Evolutionary conservation across 2,329 filamentous ascomycete genomes (phyloP).

Genomic region (Trematosphaeria pertusa): DNA sequence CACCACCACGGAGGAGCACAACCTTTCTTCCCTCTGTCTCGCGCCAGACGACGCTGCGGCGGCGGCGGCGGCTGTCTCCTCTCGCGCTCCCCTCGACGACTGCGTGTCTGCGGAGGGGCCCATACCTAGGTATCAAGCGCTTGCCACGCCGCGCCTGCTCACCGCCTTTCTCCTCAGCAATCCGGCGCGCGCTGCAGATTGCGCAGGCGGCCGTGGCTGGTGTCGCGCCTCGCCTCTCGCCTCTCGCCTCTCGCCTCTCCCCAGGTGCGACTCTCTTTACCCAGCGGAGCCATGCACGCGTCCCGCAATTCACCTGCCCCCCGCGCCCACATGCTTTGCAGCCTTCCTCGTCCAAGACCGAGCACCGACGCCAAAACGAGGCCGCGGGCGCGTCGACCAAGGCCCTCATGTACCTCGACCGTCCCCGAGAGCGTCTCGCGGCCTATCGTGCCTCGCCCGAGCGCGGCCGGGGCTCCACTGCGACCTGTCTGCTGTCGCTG

Average conservation of each 20-base stretch:
- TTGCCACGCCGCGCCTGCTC: slow-evolving; percentile 24
- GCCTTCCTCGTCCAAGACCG: slow-evolving; percentile 32
- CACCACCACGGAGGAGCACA: slow-evolving; percentile 8
- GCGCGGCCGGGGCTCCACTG: slow-evolving; percentile 6
- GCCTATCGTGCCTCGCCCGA: slow-evolving; percentile 34
- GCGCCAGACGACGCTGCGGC: slow-evolving; percentile 4
- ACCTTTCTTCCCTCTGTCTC: slow-evolving; percentile 1
- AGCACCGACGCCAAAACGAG: slow-evolving; percentile 39
- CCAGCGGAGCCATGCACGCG: background rate
- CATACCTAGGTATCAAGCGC: slow-evolving; percentile 19
- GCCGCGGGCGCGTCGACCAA: slow-evolving; percentile 30
- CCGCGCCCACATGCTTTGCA: slow-evolving; percentile 17
- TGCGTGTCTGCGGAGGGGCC: slow-evolving; percentile 15
- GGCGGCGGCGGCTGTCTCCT: slow-evolving; percentile 4
- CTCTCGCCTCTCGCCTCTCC: slow-evolving; percentile 17
- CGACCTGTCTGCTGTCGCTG: slow-evolving; percentile 10
- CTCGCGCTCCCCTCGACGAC: background rate
- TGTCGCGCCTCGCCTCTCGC: slow-evolving; percentile 15
- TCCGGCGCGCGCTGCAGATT: slow-evolving; percentile 25
- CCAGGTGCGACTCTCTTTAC: slow-evolving; percentile 15
- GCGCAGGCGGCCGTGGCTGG: slow-evolving; percentile 33
- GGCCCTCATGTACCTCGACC: slow-evolving; percentile 31
- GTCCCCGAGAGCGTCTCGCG: slow-evolving; percentile 25
- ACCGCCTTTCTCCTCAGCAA: slow-evolving; percentile 36
- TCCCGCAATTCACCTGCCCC: slow-evolving; percentile 8